Evolutionary conservation across 2,329 filamentous ascomycete genomes (phyloP).

Genomic region (Fusarium miscanthi): DNA sequence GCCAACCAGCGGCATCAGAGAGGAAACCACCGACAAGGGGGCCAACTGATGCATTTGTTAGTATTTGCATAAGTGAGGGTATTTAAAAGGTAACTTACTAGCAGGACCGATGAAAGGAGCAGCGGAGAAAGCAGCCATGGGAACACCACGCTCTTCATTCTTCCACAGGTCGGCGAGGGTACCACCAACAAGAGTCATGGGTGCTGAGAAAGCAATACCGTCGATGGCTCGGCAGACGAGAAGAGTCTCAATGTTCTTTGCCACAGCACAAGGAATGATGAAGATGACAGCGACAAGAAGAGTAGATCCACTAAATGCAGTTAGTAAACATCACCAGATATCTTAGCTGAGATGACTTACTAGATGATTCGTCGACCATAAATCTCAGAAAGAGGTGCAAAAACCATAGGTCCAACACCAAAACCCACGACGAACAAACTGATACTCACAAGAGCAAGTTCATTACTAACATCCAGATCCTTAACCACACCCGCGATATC

Average conservation of each 20-base stretch:
- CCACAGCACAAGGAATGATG: conserved; percentile 81
- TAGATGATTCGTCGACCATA: conserved; percentile 79
- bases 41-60: conserved; percentile 59
- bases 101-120: conserved; percentile 87
- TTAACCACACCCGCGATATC: conserved; percentile 73
- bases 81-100: conserved; percentile 52
- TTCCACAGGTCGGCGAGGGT: conserved; percentile 87
- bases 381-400: conserved; percentile 82
- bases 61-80: background rate
- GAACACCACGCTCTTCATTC: conserved; percentile 84
- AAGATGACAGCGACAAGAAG: conserved; percentile 79
- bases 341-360: conserved; percentile 44
- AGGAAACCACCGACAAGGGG: conserved; percentile 83
- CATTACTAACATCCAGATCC: conserved; percentile 75
- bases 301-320: conserved; percentile 61
- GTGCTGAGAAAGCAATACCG: conserved; percentile 85
- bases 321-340: background rate
- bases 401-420: conserved; percentile 82
- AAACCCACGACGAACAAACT: conserved; percentile 86
- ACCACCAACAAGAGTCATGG: conserved; percentile 87
- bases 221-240: conserved; percentile 82
- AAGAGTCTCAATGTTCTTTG: conserved; percentile 80
- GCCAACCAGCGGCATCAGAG: conserved; percentile 76
- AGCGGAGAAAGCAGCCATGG: conserved; percentile 87
- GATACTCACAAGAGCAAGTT: conserved; percentile 78